phyloP scores from a whole-genome alignment of 2,329 filamentous ascomycete species.

The Sporothrix inflata region DNA sequence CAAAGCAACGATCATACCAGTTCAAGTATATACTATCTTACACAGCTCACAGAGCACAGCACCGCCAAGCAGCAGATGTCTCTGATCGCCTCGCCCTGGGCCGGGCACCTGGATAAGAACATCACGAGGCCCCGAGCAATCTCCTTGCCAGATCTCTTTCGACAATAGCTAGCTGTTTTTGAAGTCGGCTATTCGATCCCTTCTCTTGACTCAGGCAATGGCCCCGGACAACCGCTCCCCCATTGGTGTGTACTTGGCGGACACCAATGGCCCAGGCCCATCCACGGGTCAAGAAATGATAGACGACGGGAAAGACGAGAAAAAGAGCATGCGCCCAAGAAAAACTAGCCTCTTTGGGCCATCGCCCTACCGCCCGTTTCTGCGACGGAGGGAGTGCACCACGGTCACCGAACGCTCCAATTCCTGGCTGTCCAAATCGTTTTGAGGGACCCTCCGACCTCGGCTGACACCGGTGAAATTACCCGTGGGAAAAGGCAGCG shows the following conservation, averaged over 20 bases:
- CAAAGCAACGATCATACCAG: not conserved
- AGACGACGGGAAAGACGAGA: not conserved
- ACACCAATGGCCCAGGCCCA: constrained; percentile 3
- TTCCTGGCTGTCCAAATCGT: not conserved
- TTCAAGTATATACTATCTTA: too few species aligned
- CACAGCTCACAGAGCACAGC: not conserved
- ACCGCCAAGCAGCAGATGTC: not conserved
- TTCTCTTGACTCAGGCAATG: not conserved
- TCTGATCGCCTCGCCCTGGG: constrained; percentile 8
- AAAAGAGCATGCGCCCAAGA: not conserved
- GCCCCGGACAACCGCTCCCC: constrained; percentile 4
- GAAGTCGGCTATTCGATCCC: constrained; percentile 8
- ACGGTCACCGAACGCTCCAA: not conserved
- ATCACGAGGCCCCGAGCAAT: not conserved
- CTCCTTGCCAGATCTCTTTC: not conserved
- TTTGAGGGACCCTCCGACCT: constrained; percentile 18
- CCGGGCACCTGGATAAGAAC: not conserved
- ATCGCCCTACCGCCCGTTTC: not conserved
- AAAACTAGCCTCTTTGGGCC: constrained; percentile 20
- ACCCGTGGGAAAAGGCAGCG: constrained; percentile 20
- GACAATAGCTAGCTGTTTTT: not conserved
- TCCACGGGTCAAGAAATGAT: not conserved
- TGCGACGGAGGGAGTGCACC: not conserved
- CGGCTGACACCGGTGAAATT: constrained; percentile 24
- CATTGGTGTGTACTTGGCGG: not conserved